These are phyloP conservation scores for Ichthyophthirius multifiliis DNA, from an alignment of 169 alveolate genomes.

Conservation along the genomic window DNA sequence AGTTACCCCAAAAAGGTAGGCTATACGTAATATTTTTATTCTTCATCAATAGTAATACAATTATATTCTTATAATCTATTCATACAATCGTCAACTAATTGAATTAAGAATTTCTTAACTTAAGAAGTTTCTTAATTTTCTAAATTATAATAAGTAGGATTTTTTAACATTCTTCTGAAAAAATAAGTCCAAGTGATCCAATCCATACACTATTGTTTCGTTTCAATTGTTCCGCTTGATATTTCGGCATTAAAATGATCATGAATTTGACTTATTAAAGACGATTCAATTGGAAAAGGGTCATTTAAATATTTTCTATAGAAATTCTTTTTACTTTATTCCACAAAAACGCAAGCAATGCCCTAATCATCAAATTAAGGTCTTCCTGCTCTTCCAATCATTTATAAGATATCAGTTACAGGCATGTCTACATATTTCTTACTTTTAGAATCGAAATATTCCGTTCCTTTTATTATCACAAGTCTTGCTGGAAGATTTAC, in stretches of 20 bases:
- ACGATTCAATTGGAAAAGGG: conserved; percentile 99
- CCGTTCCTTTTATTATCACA: conserved; percentile 97
- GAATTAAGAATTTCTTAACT: conserved; percentile 46
- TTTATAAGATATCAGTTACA: conserved; percentile 90
- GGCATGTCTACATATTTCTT: conserved; percentile 94
- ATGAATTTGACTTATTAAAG: conserved; percentile 84
- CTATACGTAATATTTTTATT: conserved; percentile 61
- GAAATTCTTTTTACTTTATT: conserved; percentile 94
- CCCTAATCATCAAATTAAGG: conserved; percentile 97
- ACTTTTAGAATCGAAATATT: conserved; percentile 89
- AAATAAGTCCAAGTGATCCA: conserved; percentile 89
- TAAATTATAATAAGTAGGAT: conserved; percentile 81
- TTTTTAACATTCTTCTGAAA: conserved; percentile 86
- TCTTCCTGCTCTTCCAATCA: conserved; percentile 97
- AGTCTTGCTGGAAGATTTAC: conserved; percentile 97
- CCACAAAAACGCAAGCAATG: conserved; percentile 95
- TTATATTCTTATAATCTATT: conserved; percentile 53
- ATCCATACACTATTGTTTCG: conserved; percentile 73
- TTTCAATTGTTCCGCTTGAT: conserved; percentile 91
- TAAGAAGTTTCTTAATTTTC: conserved; percentile 40
- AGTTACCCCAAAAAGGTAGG: conserved; percentile 66
- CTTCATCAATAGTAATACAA: conserved; percentile 57
- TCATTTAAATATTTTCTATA: conserved; percentile 96
- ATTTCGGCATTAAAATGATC: conserved; percentile 99
- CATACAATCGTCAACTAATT: conserved; percentile 49